phyloP scores from a whole-genome alignment of 305 asterid genomes.

The Ilex paraguariensis region DNA sequence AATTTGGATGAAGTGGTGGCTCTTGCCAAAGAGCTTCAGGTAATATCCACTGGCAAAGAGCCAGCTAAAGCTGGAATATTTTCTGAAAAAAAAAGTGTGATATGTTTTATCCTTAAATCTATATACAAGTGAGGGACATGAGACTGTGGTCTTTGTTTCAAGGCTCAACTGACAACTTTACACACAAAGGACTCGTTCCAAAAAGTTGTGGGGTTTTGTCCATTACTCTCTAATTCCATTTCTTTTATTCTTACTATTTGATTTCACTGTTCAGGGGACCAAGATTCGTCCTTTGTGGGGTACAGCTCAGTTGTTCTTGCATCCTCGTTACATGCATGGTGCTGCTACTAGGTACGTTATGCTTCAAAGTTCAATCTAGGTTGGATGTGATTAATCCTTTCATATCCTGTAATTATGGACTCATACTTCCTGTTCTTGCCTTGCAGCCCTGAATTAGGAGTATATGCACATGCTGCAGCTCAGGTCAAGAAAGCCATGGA shows the following conservation, averaged over 20 bases:
- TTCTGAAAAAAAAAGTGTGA: too few species aligned
- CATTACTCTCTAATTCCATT: too few species aligned
- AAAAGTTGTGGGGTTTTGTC: too few species aligned
- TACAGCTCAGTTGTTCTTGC: constrained; percentile 83
- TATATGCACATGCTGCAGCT: constrained; percentile 71
- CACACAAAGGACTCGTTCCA: too few species aligned
- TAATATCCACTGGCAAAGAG: background rate
- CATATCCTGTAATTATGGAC: too few species aligned
- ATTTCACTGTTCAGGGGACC: constrained; percentile 37
- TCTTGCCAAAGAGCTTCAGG: constrained; percentile 12
- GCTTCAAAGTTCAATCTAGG: background rate
- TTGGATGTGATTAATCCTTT: too few species aligned
- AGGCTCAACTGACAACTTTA: too few species aligned
- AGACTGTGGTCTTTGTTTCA: too few species aligned
- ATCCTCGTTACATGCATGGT: constrained; percentile 95
- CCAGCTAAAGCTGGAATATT: too few species aligned
- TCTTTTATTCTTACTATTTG: too few species aligned
- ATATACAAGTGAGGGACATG: too few species aligned
- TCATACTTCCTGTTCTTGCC: background rate
- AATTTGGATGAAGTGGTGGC: background rate
- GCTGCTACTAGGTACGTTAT: constrained; percentile 81
- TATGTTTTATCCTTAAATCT: too few species aligned
- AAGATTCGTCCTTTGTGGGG: constrained; percentile 91
- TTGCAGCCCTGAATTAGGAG: constrained; percentile 79
- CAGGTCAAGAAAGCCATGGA: constrained; percentile 95